These are phyloP conservation scores for Candida manassasensis DNA, from an alignment of 805 yeast species.

Conservation along the genomic window DNA sequence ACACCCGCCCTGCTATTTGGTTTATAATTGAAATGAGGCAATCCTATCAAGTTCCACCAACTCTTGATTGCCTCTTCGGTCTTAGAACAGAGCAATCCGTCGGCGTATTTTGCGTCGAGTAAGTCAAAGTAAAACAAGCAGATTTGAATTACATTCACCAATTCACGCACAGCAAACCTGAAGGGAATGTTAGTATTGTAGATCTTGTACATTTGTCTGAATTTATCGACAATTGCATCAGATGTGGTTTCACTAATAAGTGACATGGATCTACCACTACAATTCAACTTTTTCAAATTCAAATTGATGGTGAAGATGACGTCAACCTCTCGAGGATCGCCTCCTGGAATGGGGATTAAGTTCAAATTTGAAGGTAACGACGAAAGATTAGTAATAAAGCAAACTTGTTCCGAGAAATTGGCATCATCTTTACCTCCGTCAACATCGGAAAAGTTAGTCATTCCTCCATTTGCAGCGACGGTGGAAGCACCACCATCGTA, in stretches of 20 bases:
- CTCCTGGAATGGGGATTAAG: conserved; percentile 64
- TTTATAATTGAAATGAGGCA: conserved; percentile 37
- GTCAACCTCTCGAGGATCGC: conserved; percentile 49
- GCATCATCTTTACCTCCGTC: background rate
- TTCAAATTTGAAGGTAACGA: conserved; percentile 72
- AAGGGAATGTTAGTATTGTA: conserved; percentile 47
- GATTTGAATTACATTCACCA: conserved; percentile 71
- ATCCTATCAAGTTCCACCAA: conserved; percentile 84
- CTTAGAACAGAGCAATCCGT: conserved; percentile 76
- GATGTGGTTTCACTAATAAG: conserved; percentile 61
- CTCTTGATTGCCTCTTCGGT: conserved; percentile 66
- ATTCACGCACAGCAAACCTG: conserved; percentile 64
- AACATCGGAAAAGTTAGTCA: background rate
- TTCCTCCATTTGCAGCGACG: background rate
- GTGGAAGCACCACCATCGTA: background rate
- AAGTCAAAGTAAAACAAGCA: conserved; percentile 74
- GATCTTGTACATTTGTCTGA: conserved; percentile 66
- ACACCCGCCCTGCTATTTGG: conserved; percentile 48
- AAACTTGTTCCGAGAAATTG: conserved; percentile 18
- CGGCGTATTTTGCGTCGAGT: conserved; percentile 64
- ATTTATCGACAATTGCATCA: conserved; percentile 76
- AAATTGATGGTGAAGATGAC: conserved; percentile 65
- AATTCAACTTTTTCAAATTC: conserved; percentile 68
- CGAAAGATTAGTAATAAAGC: conserved; percentile 81
- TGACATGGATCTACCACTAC: conserved; percentile 82